A percentile compares a stretch with the other conserved stretches of the same genome.
Evolutionary conservation across 768 basidiomycete species (phyloP).

Genomic region (Phylloporus scabripes): DNA sequence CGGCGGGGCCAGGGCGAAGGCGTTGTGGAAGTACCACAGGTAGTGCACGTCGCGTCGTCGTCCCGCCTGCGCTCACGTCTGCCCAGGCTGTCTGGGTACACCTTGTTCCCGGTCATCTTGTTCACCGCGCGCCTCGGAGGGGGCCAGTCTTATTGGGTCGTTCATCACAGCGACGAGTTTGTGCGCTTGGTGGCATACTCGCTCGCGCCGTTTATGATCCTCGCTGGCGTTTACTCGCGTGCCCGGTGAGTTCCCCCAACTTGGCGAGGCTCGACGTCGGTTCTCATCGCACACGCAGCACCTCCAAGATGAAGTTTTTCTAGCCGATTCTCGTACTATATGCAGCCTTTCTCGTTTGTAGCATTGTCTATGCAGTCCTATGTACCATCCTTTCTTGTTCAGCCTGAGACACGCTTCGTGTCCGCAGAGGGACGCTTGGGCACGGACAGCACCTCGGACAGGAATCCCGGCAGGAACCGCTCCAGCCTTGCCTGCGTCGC

Average conservation of each 20-base stretch:
- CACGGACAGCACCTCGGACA: slow-evolving; percentile 60
- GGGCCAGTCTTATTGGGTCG: slow-evolving; percentile 58
- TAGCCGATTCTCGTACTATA: slow-evolving; percentile 15
- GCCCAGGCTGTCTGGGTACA: slow-evolving; percentile 65
- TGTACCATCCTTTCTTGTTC: slow-evolving; percentile 2
- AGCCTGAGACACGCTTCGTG: slow-evolving; percentile 10
- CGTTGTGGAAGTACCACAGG: slow-evolving; percentile 83
- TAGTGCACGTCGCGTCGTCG: slow-evolving; percentile 20
- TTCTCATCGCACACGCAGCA: slow-evolving; percentile 30
- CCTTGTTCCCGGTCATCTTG: slow-evolving; percentile 56
- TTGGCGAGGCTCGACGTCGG: neutral
- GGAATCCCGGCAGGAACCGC: slow-evolving; percentile 86
- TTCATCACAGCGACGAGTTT: slow-evolving; percentile 30
- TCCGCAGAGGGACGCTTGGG: slow-evolving; percentile 20
- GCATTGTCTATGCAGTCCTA: slow-evolving; percentile 2
- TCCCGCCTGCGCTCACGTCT: neutral
- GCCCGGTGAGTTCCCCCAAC: slow-evolving; percentile 39
- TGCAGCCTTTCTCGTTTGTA: neutral
- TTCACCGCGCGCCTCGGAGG: slow-evolving; percentile 68
- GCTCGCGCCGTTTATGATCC: slow-evolving; percentile 46
- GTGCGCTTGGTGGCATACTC: slow-evolving; percentile 49
- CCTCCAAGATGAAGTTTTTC: slow-evolving; percentile 62
- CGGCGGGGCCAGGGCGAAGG: slow-evolving; percentile 64
- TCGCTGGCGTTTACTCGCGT: slow-evolving; percentile 42
- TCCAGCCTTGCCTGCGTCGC: slow-evolving; percentile 84